phyloP scores from a whole-genome alignment of 2,329 filamentous ascomycete species.

The Colletotrichum cordylinicola region DNA sequence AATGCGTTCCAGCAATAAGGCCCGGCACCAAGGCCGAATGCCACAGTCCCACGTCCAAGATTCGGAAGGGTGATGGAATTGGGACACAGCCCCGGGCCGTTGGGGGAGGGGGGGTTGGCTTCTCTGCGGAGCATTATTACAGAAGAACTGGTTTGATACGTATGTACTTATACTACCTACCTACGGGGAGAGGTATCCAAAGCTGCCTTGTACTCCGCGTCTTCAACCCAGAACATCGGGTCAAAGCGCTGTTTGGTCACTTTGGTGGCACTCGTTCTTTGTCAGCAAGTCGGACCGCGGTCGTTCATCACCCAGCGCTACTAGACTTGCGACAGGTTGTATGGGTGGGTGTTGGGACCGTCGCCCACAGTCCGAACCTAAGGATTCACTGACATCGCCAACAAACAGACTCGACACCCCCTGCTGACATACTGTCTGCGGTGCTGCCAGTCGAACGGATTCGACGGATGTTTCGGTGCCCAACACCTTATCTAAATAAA shows the following conservation, averaged over 20 bases:
- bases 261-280: not conserved
- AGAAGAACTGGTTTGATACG: not conserved
- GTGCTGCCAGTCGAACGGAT: not conserved
- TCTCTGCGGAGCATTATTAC: not conserved
- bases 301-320: not conserved
- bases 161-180: not conserved
- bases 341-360: not conserved
- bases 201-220: constrained; percentile 1
- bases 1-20: not conserved
- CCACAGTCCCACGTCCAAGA: not conserved
- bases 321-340: no score
- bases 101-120: not conserved
- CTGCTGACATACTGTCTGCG: not conserved
- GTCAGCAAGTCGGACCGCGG: not conserved
- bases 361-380: not conserved
- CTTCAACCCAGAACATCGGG: not conserved
- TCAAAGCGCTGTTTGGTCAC: constrained; percentile 1
- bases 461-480: not conserved
- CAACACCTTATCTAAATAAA: not conserved
- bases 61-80: not conserved
- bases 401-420: not conserved
- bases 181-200: not conserved
- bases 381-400: not conserved
- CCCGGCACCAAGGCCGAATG: not conserved
- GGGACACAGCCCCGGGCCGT: not conserved